Evolutionary conservation across 768 basidiomycete species (phyloP), one percentile per base, ranked within the genome.

Genomic region (Gyrodon lividus): DNA sequence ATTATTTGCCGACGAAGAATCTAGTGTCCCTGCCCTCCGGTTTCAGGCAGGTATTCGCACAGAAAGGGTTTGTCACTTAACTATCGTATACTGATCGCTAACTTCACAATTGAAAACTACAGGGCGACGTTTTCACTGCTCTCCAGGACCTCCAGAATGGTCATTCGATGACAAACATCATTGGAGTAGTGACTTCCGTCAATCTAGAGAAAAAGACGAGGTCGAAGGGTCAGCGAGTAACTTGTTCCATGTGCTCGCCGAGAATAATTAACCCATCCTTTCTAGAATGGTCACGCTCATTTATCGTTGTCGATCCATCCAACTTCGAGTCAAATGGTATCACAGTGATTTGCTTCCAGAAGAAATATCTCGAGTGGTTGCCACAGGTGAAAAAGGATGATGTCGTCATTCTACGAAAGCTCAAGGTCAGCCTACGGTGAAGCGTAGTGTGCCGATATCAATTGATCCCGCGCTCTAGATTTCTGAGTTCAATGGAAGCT

Each of bases 301-400:
- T 87, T 16, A 64, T 64, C 9, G 61, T 87, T 14, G 72, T 77
- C 7, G 86, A 87, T 57, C 77, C 79, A 3, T 80, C 80, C 23
- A 65, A 65, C n/a, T 56, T 62, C 24, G 57, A 64, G n/a, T 47
- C 38, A 24, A 51, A 40, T 5, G 65, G 64, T n/a, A 54, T 76
- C 42, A 69, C 46, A 53, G 64, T 78, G 22, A 83, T 74, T 42
- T 80, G 77, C 47, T 89, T 89, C 59, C 74, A 77, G 6, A 74
- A 73, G 55, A 70, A 67, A 42, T 58, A 78, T 54, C 34, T 59
- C 20, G 70, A 77, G 47, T 82, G 77, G 77, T 64, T 87, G 3
- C 85, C 86, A 1, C 63, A 69, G 31, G 71, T 77, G 14, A 66
- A 66, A 4, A 48, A 55, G n/a, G 79, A 79, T 1, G 78, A 84